These are phyloP conservation scores for Colletotrichum chlorophyti DNA, from an alignment of 2,329 filamentous ascomycete species.

Conservation along the genomic window DNA sequence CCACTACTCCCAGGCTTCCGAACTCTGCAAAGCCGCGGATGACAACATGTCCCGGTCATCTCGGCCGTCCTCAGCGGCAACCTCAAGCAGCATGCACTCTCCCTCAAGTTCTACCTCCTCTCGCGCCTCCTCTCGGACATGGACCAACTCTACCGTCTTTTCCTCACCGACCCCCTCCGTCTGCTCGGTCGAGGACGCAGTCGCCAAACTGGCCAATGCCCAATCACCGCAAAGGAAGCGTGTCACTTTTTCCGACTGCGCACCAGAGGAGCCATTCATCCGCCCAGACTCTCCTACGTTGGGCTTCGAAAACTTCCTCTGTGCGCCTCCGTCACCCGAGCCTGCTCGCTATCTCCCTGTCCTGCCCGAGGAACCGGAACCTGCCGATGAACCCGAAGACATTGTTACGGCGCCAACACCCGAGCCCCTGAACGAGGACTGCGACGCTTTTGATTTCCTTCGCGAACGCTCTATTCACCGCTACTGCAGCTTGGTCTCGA, in stretches of 20 bases:
- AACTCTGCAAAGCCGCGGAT: constrained; percentile 55
- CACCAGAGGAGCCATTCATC: constrained; percentile 52
- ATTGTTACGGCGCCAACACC: constrained; percentile 30
- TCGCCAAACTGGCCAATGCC: constrained; percentile 7
- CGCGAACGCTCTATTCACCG: constrained; percentile 54
- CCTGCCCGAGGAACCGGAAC: constrained; percentile 27
- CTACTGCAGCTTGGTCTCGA: constrained; percentile 54
- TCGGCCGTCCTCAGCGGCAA: constrained; percentile 44
- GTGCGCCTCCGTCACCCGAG: constrained; percentile 30
- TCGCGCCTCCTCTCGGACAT: constrained; percentile 41
- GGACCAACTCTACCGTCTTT: constrained; percentile 48
- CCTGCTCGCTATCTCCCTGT: constrained; percentile 24
- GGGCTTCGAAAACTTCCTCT: constrained; percentile 54
- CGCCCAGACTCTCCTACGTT: constrained; percentile 68
- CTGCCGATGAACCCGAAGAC: constrained; percentile 30
- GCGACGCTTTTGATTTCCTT: constrained; percentile 42
- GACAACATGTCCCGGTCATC: constrained; percentile 46
- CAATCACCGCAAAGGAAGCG: constrained; percentile 42
- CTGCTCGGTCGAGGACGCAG: constrained; percentile 43
- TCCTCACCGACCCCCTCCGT: constrained; percentile 57
- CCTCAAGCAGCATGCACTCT: constrained; percentile 52
- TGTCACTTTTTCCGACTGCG: constrained; percentile 46
- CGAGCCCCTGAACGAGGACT: constrained; percentile 26
- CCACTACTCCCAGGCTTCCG: constrained; percentile 58
- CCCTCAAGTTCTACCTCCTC: constrained; percentile 52